Base-by-base conservation (phyloP, 1,139 yeast genomes). In the Blastobotrys serpentis region DNA sequence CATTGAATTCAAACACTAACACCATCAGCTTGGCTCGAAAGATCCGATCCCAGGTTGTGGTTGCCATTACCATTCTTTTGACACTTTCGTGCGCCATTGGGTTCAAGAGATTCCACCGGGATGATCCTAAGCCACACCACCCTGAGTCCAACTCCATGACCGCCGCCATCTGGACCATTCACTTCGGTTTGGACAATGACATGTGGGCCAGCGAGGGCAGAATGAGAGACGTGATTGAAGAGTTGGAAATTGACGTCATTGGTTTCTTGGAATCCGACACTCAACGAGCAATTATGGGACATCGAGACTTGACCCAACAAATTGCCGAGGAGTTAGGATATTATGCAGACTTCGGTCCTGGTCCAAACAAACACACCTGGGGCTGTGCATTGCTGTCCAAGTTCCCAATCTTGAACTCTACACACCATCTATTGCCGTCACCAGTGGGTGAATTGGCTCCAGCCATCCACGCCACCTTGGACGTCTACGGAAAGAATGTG, bases 381-480 rank as follows among this genome's bases (percentile, higher is more conserved):
- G 98, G 98, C 38, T 86, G 94, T 45, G 94, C 94, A 1, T 74
- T 92, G 53, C 74, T 92, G 56, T 89, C 98, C 29, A 89, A 90
- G 65, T 92, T 90, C 77, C 98, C 98, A 23, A 92, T 92, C 55
- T 60, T 92, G 52, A 79, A 84, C 62, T 88, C 97, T 1, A 82
- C 90, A 1, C 98, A 92, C 67, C 95, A 89, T 65, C 74, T 92
- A 59, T 72, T 92, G 53, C 98, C 98, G 5, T 84, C 96, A 1
- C 98, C 98, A 2, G 96, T 87, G 25, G 98, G 98, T 33, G 98
- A 92, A 71, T 75, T 92, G 52, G 98, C 98, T 0, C 98, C 98
- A 2, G 98, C 97, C 1, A 92, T 92, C 56, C 96, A 86, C 67
- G 98, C 98, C 1, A 90, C 98, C 1, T 72, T 92, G 56, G 94